These are phyloP conservation scores for Phytophthora pseudosyringae DNA, from an alignment of 352 stramenopile species.

Conservation along the genomic window DNA sequence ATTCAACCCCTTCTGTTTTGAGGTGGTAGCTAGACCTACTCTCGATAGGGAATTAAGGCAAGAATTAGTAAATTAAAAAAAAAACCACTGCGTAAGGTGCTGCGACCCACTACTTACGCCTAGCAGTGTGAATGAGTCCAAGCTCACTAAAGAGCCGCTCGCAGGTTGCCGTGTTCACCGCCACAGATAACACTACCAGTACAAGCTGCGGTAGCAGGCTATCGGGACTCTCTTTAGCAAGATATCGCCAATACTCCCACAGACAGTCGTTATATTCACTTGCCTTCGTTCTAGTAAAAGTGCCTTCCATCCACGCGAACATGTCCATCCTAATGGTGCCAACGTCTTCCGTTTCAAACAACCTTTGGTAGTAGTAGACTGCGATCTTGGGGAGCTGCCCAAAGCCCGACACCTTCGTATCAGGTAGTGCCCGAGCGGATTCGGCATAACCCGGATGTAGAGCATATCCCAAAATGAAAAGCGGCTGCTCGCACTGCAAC, in stretches of 20 bases:
- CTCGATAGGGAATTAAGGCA: too few species aligned
- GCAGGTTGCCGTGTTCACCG: background rate
- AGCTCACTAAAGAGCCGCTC: background rate
- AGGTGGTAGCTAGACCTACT: too few species aligned
- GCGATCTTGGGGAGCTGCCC: background rate
- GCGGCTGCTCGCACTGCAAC: background rate
- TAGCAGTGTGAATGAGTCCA: background rate
- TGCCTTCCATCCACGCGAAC: background rate
- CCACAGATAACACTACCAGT: background rate
- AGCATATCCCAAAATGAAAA: constrained; percentile 1
- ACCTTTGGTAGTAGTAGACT: too few species aligned
- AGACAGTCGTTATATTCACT: background rate
- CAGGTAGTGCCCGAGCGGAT: background rate
- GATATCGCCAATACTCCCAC: background rate
- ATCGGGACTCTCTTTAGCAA: background rate
- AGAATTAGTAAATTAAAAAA: too few species aligned
- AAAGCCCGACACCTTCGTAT: background rate
- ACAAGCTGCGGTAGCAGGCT: too few species aligned
- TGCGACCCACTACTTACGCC: too few species aligned
- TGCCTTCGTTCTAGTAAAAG: background rate
- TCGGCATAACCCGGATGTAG: background rate
- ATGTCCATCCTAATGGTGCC: too few species aligned
- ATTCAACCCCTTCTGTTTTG: too few species aligned
- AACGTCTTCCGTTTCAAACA: too few species aligned
- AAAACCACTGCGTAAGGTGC: too few species aligned